Evolutionary conservation across 2,329 filamentous ascomycete species (phyloP).

Genomic region (Nannizziopsis arthrosporioides): DNA sequence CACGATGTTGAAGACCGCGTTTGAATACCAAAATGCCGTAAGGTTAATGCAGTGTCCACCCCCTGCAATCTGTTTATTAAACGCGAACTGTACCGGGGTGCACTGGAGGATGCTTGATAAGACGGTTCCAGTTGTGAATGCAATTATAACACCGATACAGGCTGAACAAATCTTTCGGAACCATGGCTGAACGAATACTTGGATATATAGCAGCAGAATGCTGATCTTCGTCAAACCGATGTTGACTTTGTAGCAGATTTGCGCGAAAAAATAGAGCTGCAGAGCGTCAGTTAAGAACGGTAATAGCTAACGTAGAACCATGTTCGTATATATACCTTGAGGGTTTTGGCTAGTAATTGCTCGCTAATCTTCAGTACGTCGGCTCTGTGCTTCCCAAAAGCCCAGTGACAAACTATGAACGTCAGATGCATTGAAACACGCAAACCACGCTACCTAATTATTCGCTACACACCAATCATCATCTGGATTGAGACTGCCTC

Average conservation of each 20-base stretch:
- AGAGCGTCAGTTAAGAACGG: neutral
- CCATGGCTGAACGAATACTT: conserved; percentile 36
- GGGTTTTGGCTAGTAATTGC: conserved; percentile 18
- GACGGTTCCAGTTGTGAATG: conserved; percentile 38
- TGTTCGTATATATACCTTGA: conserved; percentile 17
- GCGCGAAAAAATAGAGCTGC: conserved; percentile 37
- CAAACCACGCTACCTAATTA: neutral
- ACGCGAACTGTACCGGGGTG: conserved; percentile 38
- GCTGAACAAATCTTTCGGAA: conserved; percentile 35
- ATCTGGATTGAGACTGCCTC: conserved; percentile 18
- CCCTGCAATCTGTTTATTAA: conserved; percentile 31
- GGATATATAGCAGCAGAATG: conserved; percentile 44
- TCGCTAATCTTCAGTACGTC: conserved; percentile 11
- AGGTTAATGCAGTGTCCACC: conserved; percentile 36
- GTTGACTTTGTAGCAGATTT: conserved; percentile 45
- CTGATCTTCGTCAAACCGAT: conserved; percentile 45
- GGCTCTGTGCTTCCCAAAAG: conserved; percentile 21
- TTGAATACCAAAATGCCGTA: conserved; percentile 40
- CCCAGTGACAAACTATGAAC: conserved; percentile 20
- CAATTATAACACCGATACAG: conserved; percentile 34
- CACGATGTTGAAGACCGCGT: conserved; percentile 31
- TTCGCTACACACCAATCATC: conserved; percentile 18
- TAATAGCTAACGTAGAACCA: too few relatives aligned
- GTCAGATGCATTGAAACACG: neutral
- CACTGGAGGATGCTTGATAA: conserved; percentile 42